Evolutionary conservation across 495 filamentous ascomycete species (phyloP), one percentile per base, ranked within the genome.

Genomic region (Penicillium longicatenatum): DNA sequence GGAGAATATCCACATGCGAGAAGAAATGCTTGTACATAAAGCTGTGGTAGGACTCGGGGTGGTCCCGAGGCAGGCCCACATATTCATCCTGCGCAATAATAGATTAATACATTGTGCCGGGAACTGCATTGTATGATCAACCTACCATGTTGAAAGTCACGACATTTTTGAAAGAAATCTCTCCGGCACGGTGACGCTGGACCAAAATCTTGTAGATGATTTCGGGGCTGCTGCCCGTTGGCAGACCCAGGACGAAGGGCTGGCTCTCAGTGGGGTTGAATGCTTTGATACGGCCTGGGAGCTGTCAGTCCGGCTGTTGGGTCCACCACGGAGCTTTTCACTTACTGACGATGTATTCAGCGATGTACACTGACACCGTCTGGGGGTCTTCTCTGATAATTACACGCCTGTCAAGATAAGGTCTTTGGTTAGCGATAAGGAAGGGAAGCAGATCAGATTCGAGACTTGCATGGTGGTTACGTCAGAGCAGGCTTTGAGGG

Each of bases 11-110:
- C 64, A 93, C 86, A 69, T 93, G 90, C 4, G 87, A 89, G 78
- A 95, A 95, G 81, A 93, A 91, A 72, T 93, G 81, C 73, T 87
- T 89, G 79, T 90, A 93, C 91, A 95, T 93, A 77, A 93, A 95
- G 54, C 86, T 87, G 76, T 93, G 90, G 75, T 93, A 93, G 68
- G 84, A 89, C 70, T 92, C 84, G 11, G 90, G 88, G 68, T 93
- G 90, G 60, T 91, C 89, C 57, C 87, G 83, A 29, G 90, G 87
- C 54, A 95, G 82, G 41, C 88, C 87, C 63, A 93, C 86, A 69
- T 93, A 95, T 76, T 95, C 90, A 73, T 93, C 91, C 89, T 93
- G 54, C 14, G 20, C 9, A 0, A 17, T 16, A 17, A 10, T 16
- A 10, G 3, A 41, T 46, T 19, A 55, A 8, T 16, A 41, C 9